phyloP scores from a whole-genome alignment of 2,329 filamentous ascomycete genomes.

The Akanthomyces uredinophilus region DNA sequence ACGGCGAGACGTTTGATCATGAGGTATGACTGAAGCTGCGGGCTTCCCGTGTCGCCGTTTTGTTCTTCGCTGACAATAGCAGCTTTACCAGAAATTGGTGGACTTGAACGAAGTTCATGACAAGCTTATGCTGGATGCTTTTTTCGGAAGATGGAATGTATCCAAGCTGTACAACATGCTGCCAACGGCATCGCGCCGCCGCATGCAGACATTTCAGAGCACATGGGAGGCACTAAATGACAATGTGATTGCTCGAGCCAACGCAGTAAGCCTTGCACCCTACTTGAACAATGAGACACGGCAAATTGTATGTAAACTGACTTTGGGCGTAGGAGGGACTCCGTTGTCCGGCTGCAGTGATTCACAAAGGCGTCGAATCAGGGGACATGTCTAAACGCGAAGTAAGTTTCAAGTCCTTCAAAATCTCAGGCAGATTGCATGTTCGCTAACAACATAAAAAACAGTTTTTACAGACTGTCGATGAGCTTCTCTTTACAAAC shows the following conservation, averaged over 20 bases:
- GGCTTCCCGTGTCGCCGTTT: too few relatives aligned
- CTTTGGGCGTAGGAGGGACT: background rate
- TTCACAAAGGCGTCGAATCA: background rate
- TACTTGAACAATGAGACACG: too few relatives aligned
- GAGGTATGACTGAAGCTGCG: background rate
- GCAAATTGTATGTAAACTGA: background rate
- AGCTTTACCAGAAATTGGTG: background rate
- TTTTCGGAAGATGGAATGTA: background rate
- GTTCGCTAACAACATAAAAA: background rate
- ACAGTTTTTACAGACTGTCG: background rate
- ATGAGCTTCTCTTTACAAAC: background rate
- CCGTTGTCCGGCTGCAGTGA: background rate
- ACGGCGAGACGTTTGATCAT: background rate
- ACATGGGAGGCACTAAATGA: background rate
- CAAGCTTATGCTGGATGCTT: background rate
- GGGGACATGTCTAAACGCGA: background rate
- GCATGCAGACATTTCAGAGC: background rate
- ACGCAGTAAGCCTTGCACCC: background rate
- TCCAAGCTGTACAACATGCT: background rate
- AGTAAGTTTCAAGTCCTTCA: background rate
- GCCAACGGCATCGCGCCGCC: background rate
- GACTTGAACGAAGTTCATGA: background rate
- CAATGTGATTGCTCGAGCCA: background rate
- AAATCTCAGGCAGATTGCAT: too few relatives aligned
- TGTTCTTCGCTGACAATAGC: background rate